These are phyloP conservation scores for Trichoderma virens DNA, from an alignment of 495 filamentous ascomycete species.

Conservation along the genomic window DNA sequence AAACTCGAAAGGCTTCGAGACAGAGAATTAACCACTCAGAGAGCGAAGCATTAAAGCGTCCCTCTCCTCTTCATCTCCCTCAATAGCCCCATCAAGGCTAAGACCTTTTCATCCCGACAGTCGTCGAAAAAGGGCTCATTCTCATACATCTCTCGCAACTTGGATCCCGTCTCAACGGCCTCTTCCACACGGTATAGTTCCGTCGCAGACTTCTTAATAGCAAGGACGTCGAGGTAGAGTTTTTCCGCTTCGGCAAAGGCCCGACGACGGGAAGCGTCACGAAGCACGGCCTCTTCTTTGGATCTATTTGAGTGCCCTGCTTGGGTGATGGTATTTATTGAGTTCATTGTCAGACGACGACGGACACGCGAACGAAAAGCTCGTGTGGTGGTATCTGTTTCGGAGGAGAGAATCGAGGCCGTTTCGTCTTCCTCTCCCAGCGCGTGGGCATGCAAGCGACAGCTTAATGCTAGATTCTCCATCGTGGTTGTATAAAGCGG, in stretches of 20 bases:
- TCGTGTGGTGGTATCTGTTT: not conserved
- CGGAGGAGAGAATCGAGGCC: not conserved
- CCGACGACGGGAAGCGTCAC: not conserved
- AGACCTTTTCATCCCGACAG: not conserved
- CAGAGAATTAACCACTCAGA: no score
- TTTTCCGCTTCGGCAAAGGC: constrained; percentile 6
- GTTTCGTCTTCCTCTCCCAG: not conserved
- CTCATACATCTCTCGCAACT: constrained; percentile 7
- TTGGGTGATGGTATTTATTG: not conserved
- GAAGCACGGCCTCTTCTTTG: not conserved
- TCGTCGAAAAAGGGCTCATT: not conserved
- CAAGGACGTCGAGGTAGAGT: constrained; percentile 4
- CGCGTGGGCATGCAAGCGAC: not conserved
- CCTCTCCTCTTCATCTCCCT: constrained; percentile 6
- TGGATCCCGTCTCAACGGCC: not conserved
- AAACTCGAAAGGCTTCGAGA: no score
- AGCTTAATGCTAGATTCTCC: constrained; percentile 9
- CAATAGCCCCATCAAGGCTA: not conserved
- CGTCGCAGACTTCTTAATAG: not conserved
- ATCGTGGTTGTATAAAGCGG: not conserved
- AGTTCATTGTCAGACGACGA: not conserved
- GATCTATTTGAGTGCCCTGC: not conserved
- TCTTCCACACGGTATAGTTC: not conserved
- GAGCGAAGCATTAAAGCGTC: not conserved
- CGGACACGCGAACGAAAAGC: not conserved